Conservation (phyloP, 78 protist genomes). For the Dictyostelium citrinum region DNA sequence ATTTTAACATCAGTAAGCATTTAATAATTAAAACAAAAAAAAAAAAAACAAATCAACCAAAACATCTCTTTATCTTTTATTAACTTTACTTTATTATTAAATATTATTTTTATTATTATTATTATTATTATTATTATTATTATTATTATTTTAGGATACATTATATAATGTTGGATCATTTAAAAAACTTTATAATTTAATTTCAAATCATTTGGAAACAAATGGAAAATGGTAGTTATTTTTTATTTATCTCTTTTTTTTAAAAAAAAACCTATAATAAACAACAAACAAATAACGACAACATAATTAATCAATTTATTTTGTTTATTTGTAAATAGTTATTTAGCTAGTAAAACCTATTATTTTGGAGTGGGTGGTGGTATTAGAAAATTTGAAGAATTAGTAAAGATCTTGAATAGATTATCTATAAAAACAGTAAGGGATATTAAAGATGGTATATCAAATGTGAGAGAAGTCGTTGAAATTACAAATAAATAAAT, state of each 20-base stretch:
- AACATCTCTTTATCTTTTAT: not conserved
- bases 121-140: too few species aligned
- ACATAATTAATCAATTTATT: not conserved
- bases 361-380: conserved; percentile 78
- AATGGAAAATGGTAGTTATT: conserved; percentile 42
- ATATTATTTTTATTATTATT: too few species aligned
- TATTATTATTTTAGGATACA: conserved; percentile 11
- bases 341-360: conserved; percentile 38
- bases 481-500: not conserved
- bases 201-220: conserved; percentile 11
- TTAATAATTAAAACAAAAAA: not conserved
- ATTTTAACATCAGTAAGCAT: conserved; percentile 49
- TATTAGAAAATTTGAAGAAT: conserved; percentile 24
- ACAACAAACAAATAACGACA: not conserved
- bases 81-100: not conserved
- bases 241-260: not conserved
- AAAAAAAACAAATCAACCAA: not conserved
- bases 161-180: conserved; percentile 43
- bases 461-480: conserved; percentile 52
- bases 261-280: not conserved
- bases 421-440: conserved; percentile 5
- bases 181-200: conserved; percentile 14
- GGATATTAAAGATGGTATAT: conserved; percentile 54
- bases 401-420: not conserved
- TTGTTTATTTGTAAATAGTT: not conserved